Base-by-base conservation (phyloP, 164 flowering plant genomes). In the Kingdonia uniflora region DNA sequence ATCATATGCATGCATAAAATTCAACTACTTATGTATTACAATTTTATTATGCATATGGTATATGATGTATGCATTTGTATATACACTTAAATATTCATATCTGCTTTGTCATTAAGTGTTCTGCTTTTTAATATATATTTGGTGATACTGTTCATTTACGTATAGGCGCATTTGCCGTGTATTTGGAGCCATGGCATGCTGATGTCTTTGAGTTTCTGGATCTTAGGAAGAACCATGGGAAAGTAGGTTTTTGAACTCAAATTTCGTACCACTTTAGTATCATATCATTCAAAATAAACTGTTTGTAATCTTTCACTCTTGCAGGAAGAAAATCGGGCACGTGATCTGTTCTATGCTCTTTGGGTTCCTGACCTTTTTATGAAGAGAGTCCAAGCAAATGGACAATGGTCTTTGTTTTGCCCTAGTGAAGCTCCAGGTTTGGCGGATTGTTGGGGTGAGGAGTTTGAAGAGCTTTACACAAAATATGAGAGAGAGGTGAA, bases 141-240 rank as follows among this genome's bases (percentile, higher is more conserved):
- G n/a, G n/a, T n/a, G n/a, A n/a, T n/a, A n/a, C n/a, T 29, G 8
- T 29, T 29, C 8, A 29, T 29, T 8, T 57, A 16, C 20, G 16
- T 80, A 14, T 61, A 92, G 99, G 99, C 68, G 96, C 99, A 54
- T 94, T 94, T 89, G 96, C 99, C 65, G 92, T 83, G 38, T 94
- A 94, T 58, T 60, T 94, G 74, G 99, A 94, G 74, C 99, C 99
- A 54, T 94, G 99, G 97, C 97, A 89, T 80, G 95, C 97, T 48
- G 99, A 94, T 68, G 51, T 89, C 40, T 87, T 81, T 76, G 97
- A 94, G 57, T 94, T 84, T 67, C 68, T 94, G 14, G 99, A 94
- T 66, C 76, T 94, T 14, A 80, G 94, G 71, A 89, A 89, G 64
- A 94, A 94, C 68, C 99, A 94, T 75, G 99, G 97, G 49, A 89